phyloP scores from a whole-genome alignment of 2,329 filamentous ascomycete genomes.

The Beauveria sp. region DNA sequence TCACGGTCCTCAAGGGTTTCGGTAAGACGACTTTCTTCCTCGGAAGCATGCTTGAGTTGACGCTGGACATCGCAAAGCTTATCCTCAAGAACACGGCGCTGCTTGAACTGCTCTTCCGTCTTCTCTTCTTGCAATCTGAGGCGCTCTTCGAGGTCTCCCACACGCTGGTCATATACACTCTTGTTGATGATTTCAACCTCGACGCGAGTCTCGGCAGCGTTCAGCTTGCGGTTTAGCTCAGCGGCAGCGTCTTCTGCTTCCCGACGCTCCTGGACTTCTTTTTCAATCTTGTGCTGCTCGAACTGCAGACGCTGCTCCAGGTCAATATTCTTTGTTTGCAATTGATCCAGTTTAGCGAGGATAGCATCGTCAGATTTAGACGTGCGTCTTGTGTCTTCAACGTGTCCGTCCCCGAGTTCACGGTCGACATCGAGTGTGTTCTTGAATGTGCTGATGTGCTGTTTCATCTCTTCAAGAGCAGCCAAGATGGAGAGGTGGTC shows the following conservation, averaged over 20 bases:
- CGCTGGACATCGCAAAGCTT: constrained; percentile 65
- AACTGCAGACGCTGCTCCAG: constrained; percentile 49
- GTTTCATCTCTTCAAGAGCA: constrained; percentile 57
- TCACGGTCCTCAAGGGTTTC: constrained; percentile 62
- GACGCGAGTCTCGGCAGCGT: constrained; percentile 50
- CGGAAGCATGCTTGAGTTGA: constrained; percentile 59
- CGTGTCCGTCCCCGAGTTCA: constrained; percentile 53
- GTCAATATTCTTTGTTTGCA: constrained; percentile 52
- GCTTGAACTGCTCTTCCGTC: constrained; percentile 55
- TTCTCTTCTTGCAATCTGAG: constrained; percentile 55
- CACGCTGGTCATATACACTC: constrained; percentile 50
- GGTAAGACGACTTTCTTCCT: constrained; percentile 62
- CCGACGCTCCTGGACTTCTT: constrained; percentile 41
- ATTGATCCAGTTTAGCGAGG: constrained; percentile 46
- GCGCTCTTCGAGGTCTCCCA: constrained; percentile 62
- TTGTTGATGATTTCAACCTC: constrained; percentile 56
- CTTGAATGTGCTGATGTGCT: constrained; percentile 29
- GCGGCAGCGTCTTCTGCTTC: constrained; percentile 45
- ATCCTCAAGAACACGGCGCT: constrained; percentile 62
- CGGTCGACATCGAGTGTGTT: background rate
- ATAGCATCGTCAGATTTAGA: constrained; percentile 44
- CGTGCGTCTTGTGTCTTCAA: constrained; percentile 34
- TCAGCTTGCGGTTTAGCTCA: constrained; percentile 47
- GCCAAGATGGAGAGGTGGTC: constrained; percentile 47
- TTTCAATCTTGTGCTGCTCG: constrained; percentile 41